These are phyloP conservation scores for Peniophora sp. DNA, from an alignment of 1,284 basidiomycete species.

Conservation along the genomic window DNA sequence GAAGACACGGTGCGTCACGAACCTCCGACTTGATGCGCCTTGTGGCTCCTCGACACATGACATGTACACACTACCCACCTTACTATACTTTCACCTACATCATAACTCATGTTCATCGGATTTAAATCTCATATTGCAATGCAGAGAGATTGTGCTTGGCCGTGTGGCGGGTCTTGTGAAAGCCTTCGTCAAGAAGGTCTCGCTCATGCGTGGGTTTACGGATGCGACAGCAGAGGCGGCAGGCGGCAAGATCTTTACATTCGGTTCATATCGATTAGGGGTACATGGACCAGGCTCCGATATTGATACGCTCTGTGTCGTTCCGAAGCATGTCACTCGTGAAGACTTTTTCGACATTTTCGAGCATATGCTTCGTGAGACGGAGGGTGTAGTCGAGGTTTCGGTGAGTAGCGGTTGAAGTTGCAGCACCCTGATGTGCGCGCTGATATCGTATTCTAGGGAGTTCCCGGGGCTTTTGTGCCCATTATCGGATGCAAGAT, in stretches of 20 bases:
- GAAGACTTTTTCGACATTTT: constrained; percentile 96
- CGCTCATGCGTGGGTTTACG: constrained; percentile 74
- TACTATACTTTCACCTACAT: neutral
- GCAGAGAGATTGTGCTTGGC: constrained; percentile 89
- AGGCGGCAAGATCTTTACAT: constrained; percentile 98
- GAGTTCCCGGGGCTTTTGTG: constrained; percentile 94
- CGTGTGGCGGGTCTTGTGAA: constrained; percentile 87
- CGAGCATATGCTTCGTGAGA: constrained; percentile 80
- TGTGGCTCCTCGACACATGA: neutral
- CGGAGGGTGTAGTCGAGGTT: constrained; percentile 85
- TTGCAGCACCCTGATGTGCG: constrained; percentile 1
- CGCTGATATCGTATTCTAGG: constrained; percentile 38
- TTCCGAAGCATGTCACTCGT: constrained; percentile 90
- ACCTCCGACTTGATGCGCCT: constrained; percentile 3
- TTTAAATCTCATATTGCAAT: neutral
- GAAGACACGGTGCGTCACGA: constrained; percentile 67
- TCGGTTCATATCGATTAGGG: constrained; percentile 93
- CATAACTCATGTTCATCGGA: neutral
- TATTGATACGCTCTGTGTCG: constrained; percentile 99
- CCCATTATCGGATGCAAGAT: constrained; percentile 93
- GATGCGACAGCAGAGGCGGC: constrained; percentile 81
- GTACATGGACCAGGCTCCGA: constrained; percentile 95
- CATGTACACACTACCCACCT: neutral
- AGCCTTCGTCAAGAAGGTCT: constrained; percentile 87
- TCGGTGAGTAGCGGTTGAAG: constrained; percentile 49